phyloP scores from a whole-genome alignment of 257 asterid species.

The Penstemon davidsonii region DNA sequence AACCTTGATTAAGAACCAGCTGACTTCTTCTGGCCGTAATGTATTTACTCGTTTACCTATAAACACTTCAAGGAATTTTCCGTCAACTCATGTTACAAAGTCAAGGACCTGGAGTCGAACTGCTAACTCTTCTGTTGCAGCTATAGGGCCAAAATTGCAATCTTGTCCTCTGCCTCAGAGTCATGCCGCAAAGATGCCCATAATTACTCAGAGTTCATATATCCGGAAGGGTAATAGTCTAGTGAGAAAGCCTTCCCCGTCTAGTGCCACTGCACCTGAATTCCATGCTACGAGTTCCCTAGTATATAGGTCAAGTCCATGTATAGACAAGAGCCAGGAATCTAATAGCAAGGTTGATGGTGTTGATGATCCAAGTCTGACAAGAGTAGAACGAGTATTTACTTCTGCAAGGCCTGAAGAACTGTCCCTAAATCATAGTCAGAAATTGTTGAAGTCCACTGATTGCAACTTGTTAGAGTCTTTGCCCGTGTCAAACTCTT shows the following conservation, averaged over 20 bases:
- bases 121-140: conserved; percentile 38
- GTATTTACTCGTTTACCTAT: conserved; percentile 40
- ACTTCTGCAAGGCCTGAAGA: conserved; percentile 44
- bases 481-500: conserved; percentile 35
- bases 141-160: conserved; percentile 37
- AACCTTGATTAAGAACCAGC: conserved; percentile 40
- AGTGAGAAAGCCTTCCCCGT: conserved; percentile 59
- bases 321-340: conserved; percentile 38
- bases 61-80: conserved; percentile 40
- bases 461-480: conserved; percentile 33
- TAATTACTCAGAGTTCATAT: conserved; percentile 48
- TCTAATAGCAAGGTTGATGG: conserved; percentile 32
- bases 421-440: conserved; percentile 27
- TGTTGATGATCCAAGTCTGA: conserved; percentile 30
- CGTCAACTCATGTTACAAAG: conserved; percentile 44
- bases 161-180: conserved; percentile 40
- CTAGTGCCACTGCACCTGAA: conserved; percentile 41
- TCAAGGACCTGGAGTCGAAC: conserved; percentile 87
- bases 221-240: conserved; percentile 83
- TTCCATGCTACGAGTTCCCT: conserved; percentile 45
- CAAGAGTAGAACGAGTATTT: conserved; percentile 32
- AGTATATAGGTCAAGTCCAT: conserved; percentile 36
- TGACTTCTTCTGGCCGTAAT: conserved; percentile 37
- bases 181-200: conserved; percentile 35
- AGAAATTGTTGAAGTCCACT: conserved; percentile 34